Base-by-base conservation (phyloP, 768 basidiomycete species). In the Xerocomus potaroensis region DNA sequence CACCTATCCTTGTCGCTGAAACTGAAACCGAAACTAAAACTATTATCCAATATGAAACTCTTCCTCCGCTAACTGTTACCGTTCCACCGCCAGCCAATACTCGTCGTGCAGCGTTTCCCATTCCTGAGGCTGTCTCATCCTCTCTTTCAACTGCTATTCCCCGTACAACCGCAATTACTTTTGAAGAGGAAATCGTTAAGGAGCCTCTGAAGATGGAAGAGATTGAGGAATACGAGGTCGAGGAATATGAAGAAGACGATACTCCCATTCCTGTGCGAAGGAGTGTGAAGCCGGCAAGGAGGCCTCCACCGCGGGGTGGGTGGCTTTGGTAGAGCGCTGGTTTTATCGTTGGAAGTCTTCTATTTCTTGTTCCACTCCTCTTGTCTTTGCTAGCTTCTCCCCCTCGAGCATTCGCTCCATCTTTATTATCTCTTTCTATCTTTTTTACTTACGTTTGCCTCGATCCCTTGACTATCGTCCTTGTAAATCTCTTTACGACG, bases 11-110 rank as follows among this genome's bases (percentile, higher is more conserved):
- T 23, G 29, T 70, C 19, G 64, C 76, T 55, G 78, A 80, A 69
- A 73, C 78, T 39, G 73, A 79, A 69, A 73, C 78, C 38, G 73
- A 79, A 71, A 84, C 79, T 53, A 83, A 79, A 71, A 85, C 79
- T 36, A 69, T 83, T 44, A 70, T 84, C 50, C 72, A 77, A 65
- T 68, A 65, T 37, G 68, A 68, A 59, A 69, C 66, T n/a, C 69
- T 58, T 54, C 72, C 62, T 60, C 82, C 82, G 44, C 69, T 83
- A 66, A 81, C 81, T 53, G 76, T 84, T 58, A 79, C 79, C 43
- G 77, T 84, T 52, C 86, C 85, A 37, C 78, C 85, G 22, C 87
- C 88, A 51, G 83, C 87, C 59, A 85, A 80, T 61, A 89, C 87
- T 41, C 86, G 87, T 51, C 76, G 78, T 57, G 88, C 81, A 49